phyloP scores from a whole-genome alignment of 78 protist genomes.

The Dictyostelium purpureum region DNA sequence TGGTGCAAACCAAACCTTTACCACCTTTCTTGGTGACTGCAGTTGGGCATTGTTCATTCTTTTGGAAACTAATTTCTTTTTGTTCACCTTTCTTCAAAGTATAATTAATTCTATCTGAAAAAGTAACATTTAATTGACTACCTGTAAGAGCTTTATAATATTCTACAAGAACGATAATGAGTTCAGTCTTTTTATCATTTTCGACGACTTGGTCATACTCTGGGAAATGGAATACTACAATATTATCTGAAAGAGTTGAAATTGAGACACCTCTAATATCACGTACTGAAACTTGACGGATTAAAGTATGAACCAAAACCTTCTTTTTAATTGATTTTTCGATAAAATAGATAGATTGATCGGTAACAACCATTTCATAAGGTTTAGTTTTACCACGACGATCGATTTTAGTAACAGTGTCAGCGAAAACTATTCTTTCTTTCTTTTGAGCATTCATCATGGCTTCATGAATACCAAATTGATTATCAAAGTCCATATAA shows the following conservation, averaged over 20 bases:
- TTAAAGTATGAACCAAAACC: constrained; percentile 16
- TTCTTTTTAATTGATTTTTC: constrained; percentile 79
- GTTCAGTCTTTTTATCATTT: constrained; percentile 84
- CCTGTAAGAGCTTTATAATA: constrained; percentile 49
- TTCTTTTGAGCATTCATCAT: constrained; percentile 78
- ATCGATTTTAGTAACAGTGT: constrained; percentile 51
- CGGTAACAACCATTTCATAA: constrained; percentile 66
- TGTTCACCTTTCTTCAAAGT: constrained; percentile 71
- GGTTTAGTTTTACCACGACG: constrained; percentile 72
- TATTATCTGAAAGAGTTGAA: constrained; percentile 59
- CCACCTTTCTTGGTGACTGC: constrained; percentile 74
- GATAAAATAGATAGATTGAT: constrained; percentile 78
- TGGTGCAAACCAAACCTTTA: constrained; percentile 48
- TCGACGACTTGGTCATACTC: constrained; percentile 83
- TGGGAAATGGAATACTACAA: constrained; percentile 75
- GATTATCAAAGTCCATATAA: constrained; percentile 82
- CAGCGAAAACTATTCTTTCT: constrained; percentile 82
- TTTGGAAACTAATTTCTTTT: constrained; percentile 34
- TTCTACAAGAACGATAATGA: constrained; percentile 65
- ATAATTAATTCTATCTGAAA: constrained; percentile 73
- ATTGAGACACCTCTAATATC: constrained; percentile 62
- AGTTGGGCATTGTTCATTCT: constrained; percentile 47
- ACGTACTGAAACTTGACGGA: constrained; percentile 39
- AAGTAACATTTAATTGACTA: constrained; percentile 51
- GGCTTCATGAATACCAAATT: constrained; percentile 77